Conservation (phyloP, 2,329 filamentous ascomycete species). For the Fusarium robinianum region DNA sequence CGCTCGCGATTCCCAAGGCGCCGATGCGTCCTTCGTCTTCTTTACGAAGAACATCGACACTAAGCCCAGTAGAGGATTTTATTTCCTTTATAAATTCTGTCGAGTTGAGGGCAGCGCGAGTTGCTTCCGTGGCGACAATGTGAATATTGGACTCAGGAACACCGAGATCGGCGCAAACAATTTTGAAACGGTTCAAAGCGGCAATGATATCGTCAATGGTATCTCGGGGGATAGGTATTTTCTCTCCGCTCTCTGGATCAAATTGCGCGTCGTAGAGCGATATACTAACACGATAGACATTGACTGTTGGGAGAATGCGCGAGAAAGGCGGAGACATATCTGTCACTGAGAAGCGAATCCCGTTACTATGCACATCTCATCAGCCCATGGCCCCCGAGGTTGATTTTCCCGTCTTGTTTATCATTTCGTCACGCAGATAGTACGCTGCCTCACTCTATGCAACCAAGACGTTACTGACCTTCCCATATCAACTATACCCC, state of each 20-base stretch:
- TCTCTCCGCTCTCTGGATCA: constrained; percentile 13
- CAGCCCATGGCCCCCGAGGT: too few relatives aligned
- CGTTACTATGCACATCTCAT: constrained; percentile 9
- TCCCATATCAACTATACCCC: constrained; percentile 25
- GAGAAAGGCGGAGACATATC: constrained; percentile 20
- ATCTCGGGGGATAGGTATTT: constrained; percentile 12
- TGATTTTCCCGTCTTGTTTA: too few relatives aligned
- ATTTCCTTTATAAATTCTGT: constrained; percentile 13
- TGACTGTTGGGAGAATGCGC: constrained; percentile 19
- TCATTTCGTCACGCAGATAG: not conserved
- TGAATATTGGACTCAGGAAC: constrained; percentile 11
- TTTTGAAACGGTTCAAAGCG: constrained; percentile 17
- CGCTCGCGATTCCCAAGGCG: constrained; percentile 16
- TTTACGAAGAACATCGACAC: constrained; percentile 14
- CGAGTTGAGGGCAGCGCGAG: constrained; percentile 20
- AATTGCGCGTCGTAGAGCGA: constrained; percentile 26
- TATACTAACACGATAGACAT: constrained; percentile 23
- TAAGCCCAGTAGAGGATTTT: constrained; percentile 1
- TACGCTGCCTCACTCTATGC: not conserved
- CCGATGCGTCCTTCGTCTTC: constrained; percentile 21
- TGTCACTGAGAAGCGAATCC: constrained; percentile 21
- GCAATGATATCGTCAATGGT: constrained; percentile 16
- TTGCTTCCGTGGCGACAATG: constrained; percentile 19
- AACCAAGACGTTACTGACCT: constrained; percentile 5
- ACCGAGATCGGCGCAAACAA: constrained; percentile 17